phyloP scores from a whole-genome alignment of 225 moss, liverwort and hornwort species.

The Lunularia cruciata region DNA sequence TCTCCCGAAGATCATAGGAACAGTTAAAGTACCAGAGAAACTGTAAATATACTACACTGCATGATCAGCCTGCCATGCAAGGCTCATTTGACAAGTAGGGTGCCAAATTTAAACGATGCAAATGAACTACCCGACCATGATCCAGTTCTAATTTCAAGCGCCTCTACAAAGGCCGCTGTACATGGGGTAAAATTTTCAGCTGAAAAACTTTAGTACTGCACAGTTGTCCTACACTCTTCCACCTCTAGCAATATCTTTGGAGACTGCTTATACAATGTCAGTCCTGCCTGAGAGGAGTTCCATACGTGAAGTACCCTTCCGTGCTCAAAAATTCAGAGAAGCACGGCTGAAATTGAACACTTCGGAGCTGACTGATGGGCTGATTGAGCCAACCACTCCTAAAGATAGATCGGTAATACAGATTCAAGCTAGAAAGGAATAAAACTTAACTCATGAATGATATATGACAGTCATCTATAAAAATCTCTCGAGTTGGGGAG shows the following conservation, averaged over 20 bases:
- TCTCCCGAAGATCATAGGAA: background rate
- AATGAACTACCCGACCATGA: background rate
- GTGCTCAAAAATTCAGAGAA: slow-evolving; percentile 13
- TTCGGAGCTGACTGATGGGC: background rate
- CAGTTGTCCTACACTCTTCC: slow-evolving; percentile 29
- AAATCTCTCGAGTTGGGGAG: background rate
- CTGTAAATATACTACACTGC: background rate
- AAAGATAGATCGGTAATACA: slow-evolving; percentile 12
- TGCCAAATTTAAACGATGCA: background rate
- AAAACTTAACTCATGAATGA: slow-evolving; percentile 17
- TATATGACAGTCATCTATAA: slow-evolving; percentile 22
- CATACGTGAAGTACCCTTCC: slow-evolving; percentile 1
- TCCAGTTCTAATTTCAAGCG: slow-evolving; percentile 2
- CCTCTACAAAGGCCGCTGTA: slow-evolving; percentile 10
- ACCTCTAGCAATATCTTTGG: slow-evolving; percentile 23
- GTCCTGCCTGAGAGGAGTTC: slow-evolving; percentile 24
- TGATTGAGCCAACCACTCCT: slow-evolving; percentile 1
- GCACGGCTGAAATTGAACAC: slow-evolving; percentile 10
- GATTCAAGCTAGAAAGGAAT: slow-evolving; percentile 2
- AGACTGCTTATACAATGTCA: slow-evolving; percentile 30
- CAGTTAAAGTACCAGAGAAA: slow-evolving; percentile 1
- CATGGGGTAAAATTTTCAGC: slow-evolving; percentile 23
- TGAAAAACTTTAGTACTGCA: slow-evolving; percentile 20
- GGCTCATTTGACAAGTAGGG: background rate
- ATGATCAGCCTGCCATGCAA: slow-evolving; percentile 1